Conservation (phyloP, 208 protist species). For the Trypanosoma melophagium region DNA sequence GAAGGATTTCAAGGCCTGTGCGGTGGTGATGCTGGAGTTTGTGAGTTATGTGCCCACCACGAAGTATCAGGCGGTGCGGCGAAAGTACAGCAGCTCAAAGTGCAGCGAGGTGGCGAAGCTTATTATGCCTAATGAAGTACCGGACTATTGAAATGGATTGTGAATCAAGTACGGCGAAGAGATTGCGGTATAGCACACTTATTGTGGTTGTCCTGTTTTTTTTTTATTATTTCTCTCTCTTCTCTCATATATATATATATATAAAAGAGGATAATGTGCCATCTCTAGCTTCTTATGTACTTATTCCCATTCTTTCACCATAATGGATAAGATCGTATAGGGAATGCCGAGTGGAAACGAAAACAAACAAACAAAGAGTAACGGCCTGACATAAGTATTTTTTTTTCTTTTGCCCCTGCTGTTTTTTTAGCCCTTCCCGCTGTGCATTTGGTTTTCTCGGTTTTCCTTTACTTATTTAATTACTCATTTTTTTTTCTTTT, state of each 20-base stretch:
- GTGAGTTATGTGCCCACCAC: constrained; percentile 76
- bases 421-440: no score
- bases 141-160: constrained; percentile 31
- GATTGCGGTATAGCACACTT: no score
- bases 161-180: no score
- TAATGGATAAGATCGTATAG: no score
- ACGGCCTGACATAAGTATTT: no score
- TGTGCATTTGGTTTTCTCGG: no score
- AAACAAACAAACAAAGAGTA: no score
- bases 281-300: no score
- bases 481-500: constrained; percentile 21
- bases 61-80: constrained; percentile 85
- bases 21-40: constrained; percentile 79
- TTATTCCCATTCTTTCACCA: no score
- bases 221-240: constrained; percentile 15
- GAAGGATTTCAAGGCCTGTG: constrained; percentile 70
- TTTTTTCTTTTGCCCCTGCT: constrained; percentile 12
- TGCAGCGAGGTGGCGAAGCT: constrained; percentile 82
- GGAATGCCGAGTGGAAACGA: no score
- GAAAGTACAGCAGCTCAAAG: constrained; percentile 81
- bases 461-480: constrained; percentile 1
- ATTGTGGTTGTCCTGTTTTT: constrained; percentile 21
- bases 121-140: constrained; percentile 58
- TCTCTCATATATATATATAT: no score
- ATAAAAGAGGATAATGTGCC: no score